Percentiles rank a stretch among this genome's conserved stretches.
Conservation (phyloP, 495 filamentous ascomycete species). For the Penicillium antarcticum region DNA sequence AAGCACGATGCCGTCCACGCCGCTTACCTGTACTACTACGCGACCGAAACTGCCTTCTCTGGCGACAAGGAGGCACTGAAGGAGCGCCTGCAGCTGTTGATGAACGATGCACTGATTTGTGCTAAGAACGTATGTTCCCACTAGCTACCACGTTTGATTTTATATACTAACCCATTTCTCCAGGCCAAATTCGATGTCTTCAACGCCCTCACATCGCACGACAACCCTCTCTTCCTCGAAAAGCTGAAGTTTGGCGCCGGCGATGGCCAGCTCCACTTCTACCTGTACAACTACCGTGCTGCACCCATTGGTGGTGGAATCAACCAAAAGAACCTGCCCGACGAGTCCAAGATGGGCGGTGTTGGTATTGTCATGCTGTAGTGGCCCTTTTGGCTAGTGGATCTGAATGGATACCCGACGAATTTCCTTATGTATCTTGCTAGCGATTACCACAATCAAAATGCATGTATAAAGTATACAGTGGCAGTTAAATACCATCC, state of each 20-base stretch:
- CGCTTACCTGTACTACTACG: slow-evolving; percentile 96
- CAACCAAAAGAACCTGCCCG: slow-evolving; percentile 68
- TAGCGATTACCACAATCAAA: slow-evolving; percentile 3
- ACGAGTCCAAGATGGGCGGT: slow-evolving; percentile 74
- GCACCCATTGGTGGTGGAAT: slow-evolving; percentile 78
- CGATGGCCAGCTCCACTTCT: slow-evolving; percentile 92
- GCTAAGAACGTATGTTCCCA: slow-evolving; percentile 63
- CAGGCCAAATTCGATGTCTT: slow-evolving; percentile 88
- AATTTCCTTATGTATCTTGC: slow-evolving; percentile 9
- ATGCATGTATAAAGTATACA: neutral
- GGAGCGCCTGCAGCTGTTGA: slow-evolving; percentile 66
- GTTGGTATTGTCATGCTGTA: slow-evolving; percentile 86
- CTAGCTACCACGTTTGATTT: neutral
- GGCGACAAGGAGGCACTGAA: slow-evolving; percentile 58
- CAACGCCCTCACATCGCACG: slow-evolving; percentile 88
- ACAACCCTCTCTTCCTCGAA: slow-evolving; percentile 89
- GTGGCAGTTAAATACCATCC: neutral
- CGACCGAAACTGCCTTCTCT: slow-evolving; percentile 74
- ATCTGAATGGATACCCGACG: slow-evolving; percentile 12
- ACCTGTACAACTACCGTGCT: slow-evolving; percentile 94
- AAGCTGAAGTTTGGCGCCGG: slow-evolving; percentile 91
- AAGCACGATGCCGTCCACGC: slow-evolving; percentile 77
- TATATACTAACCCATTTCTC: neutral
- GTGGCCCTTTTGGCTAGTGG: slow-evolving; percentile 5
- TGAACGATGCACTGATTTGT: slow-evolving; percentile 82